These are phyloP conservation scores for Solanum bulbocastanum DNA, from an alignment of 257 asterid species.

Conservation along the genomic window DNA sequence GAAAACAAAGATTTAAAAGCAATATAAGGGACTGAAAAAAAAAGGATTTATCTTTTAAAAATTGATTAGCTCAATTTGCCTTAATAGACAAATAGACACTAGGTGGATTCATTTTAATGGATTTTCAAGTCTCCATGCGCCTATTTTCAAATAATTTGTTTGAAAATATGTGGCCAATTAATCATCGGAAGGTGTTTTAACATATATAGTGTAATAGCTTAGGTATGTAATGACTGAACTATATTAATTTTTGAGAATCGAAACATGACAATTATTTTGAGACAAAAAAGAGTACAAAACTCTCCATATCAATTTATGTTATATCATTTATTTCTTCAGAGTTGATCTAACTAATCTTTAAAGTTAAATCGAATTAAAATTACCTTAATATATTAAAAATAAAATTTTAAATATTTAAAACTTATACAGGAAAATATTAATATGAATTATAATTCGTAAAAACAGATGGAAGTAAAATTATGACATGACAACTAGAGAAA, in stretches of 20 bases:
- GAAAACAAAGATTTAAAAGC: not conserved
- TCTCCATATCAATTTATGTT: not conserved
- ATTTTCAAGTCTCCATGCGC: not conserved
- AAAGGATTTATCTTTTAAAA: not conserved
- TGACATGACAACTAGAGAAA: not conserved
- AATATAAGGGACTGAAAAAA: not conserved
- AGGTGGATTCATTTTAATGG: not conserved
- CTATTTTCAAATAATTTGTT: not conserved
- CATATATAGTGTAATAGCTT: not conserved
- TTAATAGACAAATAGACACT: not conserved
- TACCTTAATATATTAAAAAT: not conserved
- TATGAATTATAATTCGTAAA: not conserved
- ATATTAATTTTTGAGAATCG: not conserved
- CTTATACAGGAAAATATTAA: not conserved
- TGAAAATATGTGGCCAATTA: not conserved
- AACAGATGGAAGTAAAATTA: not conserved
- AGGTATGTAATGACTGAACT: not conserved
- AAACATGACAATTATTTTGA: not conserved
- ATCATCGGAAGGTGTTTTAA: not conserved
- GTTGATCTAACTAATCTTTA: not conserved
- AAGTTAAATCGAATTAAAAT: not conserved
- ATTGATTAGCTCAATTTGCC: not conserved
- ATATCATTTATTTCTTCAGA: accelerated
- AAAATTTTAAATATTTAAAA: not conserved
- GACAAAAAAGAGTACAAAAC: accelerated